Base-by-base conservation (phyloP, 192 early-diverging fungal genomes). In the Backusella parvicylindrica region DNA sequence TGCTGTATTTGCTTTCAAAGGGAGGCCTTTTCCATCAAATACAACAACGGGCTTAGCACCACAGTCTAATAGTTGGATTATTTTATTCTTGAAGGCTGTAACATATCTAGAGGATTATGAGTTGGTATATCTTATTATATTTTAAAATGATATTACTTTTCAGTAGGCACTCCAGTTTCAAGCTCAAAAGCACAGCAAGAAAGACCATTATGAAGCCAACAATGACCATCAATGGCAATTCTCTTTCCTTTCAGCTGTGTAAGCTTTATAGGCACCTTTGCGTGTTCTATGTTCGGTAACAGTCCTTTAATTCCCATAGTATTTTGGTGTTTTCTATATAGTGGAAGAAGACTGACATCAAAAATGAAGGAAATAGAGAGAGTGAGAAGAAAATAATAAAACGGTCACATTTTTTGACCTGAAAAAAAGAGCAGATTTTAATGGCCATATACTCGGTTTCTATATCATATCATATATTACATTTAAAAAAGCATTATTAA, bases 161-260 rank as follows among this genome's bases (percentile, higher is more conserved):
- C 82, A 1, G 96, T 97, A 6, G 84, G 82, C n/a, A 86, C 74
- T 30, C 86, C 89, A 13, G 87, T 81, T 21, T 86, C 88, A 6
- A 99, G 83, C 12, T 99, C 96, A 21, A 87, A 74, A 0, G 95
- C 94, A 72, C 98, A 99, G 2, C 91, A 76, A 70, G 94, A 93
- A 5, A 93, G 93, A 15, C 93, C 97, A 50, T 88, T 86, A 83
- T 98, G 95, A 13, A 99, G 91, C 98, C 98, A 99, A 3, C 95
- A 93, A 79, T 99, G 97, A 1, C 92, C 94, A 81, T 99, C 98
- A 11, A 99, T 89, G 1, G 91, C 98, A 0, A 99, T 83, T 15
- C 85, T 87, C 43, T 84, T 79, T 9, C 94, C 94, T 13, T 84
- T 83, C 72, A 93, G 91, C 65, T 96, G 89, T 23, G 81, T 78